phyloP scores from a whole-genome alignment of 2,329 filamentous ascomycete species.

The Trichophyton benhamiae region DNA sequence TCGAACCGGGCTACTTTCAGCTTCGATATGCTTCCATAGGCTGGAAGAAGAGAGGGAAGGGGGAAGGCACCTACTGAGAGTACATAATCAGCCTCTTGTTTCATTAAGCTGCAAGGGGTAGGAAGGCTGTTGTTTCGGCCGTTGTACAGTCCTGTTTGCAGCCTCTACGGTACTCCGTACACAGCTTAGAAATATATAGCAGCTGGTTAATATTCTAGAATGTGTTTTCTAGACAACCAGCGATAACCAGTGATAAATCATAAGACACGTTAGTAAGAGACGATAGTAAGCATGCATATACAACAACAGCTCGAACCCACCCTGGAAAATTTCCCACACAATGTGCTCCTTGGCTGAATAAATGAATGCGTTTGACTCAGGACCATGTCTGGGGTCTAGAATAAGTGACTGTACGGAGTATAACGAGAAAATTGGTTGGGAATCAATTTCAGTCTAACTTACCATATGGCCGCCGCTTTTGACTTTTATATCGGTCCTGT shows the following conservation, averaged over 20 bases:
- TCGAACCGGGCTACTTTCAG: not conserved
- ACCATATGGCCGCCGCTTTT: too few species aligned
- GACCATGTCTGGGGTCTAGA: too few species aligned
- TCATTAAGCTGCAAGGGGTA: not conserved
- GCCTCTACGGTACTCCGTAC: not conserved
- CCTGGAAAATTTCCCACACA: too few species aligned
- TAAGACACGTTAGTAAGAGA: not conserved
- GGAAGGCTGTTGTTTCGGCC: not conserved
- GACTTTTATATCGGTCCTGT: too few species aligned
- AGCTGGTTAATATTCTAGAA: not conserved
- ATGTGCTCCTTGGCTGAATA: too few species aligned
- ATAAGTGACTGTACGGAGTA: too few species aligned
- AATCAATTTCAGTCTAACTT: too few species aligned
- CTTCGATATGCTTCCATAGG: not conserved
- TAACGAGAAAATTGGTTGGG: too few species aligned
- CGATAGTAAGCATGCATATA: not conserved
- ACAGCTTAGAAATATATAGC: not conserved
- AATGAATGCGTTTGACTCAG: too few species aligned
- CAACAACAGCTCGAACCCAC: too few species aligned
- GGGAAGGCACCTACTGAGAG: not conserved
- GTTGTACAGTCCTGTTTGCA: not conserved
- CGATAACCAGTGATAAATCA: not conserved
- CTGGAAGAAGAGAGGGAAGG: too few species aligned
- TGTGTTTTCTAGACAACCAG: not conserved
- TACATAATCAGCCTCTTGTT: not conserved